Percentiles rank a stretch among this genome's conserved stretches.
These are phyloP conservation scores for Penicillium cinerascens DNA, from an alignment of 495 filamentous ascomycete genomes.

Conservation along the genomic window DNA sequence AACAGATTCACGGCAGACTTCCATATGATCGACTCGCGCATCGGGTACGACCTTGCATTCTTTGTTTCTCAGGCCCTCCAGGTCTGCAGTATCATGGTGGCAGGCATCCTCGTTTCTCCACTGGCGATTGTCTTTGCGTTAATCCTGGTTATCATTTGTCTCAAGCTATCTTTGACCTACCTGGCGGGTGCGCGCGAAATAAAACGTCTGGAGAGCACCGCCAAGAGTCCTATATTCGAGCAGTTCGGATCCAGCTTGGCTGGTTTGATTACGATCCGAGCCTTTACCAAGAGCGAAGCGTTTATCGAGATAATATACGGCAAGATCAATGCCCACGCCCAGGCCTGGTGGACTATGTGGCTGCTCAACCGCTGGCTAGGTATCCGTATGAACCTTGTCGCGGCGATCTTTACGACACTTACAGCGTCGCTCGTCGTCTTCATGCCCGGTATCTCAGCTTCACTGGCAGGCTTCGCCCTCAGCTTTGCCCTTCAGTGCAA, in stretches of 20 bases:
- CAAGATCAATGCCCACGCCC: constrained; percentile 61
- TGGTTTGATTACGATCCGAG: constrained; percentile 72
- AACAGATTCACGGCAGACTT: constrained; percentile 83
- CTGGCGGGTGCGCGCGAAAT: constrained; percentile 68
- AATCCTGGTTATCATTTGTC: constrained; percentile 40
- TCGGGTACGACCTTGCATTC: constrained; percentile 58
- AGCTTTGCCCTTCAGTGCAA: constrained; percentile 56
- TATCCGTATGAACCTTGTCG: constrained; percentile 66
- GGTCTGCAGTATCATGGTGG: constrained; percentile 31
- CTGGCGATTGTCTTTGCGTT: constrained; percentile 27
- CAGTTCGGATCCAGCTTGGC: constrained; percentile 67
- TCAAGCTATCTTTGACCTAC: constrained; percentile 57
- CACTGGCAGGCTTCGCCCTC: constrained; percentile 78
- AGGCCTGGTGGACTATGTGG: constrained; percentile 64
- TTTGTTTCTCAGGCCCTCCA: constrained; percentile 44
- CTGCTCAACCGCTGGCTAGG: constrained; percentile 73
- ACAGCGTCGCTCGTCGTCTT: constrained; percentile 64
- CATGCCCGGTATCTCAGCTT: constrained; percentile 61
- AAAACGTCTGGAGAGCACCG: constrained; percentile 70
- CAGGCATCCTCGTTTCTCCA: constrained; percentile 31
- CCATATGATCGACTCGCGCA: constrained; percentile 60
- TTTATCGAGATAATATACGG: constrained; percentile 65
- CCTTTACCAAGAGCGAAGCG: constrained; percentile 59
- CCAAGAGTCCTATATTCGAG: constrained; percentile 75
- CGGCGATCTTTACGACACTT: constrained; percentile 63